Evolutionary conservation across 2,329 filamentous ascomycete genomes (phyloP).

Genomic region (Paramyrothecium roridum): DNA sequence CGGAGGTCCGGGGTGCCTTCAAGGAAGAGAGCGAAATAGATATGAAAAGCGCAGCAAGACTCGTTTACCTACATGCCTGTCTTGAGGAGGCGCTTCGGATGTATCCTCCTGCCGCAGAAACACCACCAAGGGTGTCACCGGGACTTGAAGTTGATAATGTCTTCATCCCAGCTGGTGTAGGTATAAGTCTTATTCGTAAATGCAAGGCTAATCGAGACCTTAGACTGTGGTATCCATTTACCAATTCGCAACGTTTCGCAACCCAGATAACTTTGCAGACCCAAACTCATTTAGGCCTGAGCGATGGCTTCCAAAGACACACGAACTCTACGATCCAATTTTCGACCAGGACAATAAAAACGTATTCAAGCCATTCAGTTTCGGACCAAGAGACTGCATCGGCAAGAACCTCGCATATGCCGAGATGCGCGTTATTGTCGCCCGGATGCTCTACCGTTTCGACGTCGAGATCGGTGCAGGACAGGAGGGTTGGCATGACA

Average conservation of each 20-base stretch:
- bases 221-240: constrained; percentile 39
- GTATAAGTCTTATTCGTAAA: constrained; percentile 10
- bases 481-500: constrained; percentile 14
- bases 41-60: constrained; percentile 21
- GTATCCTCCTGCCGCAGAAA: constrained; percentile 30
- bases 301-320: constrained; percentile 31
- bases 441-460: constrained; percentile 41
- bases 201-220: too few relatives aligned
- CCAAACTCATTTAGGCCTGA: constrained; percentile 44
- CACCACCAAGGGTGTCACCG: constrained; percentile 20
- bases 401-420: constrained; percentile 39
- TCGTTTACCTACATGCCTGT: constrained; percentile 35
- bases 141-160: constrained; percentile 27
- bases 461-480: constrained; percentile 31
- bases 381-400: constrained; percentile 37
- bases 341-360: constrained; percentile 36
- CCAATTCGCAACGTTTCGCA: constrained; percentile 42
- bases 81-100: constrained; percentile 39
- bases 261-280: constrained; percentile 38
- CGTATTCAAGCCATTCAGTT: constrained; percentile 33
- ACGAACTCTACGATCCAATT: constrained; percentile 26
- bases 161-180: constrained; percentile 31
- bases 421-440: constrained; percentile 45
- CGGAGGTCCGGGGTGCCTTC: constrained; percentile 33
- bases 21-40: constrained; percentile 31